Base-by-base conservation (phyloP, 768 basidiomycete genomes). In the Rhodotorula toruloides region DNA sequence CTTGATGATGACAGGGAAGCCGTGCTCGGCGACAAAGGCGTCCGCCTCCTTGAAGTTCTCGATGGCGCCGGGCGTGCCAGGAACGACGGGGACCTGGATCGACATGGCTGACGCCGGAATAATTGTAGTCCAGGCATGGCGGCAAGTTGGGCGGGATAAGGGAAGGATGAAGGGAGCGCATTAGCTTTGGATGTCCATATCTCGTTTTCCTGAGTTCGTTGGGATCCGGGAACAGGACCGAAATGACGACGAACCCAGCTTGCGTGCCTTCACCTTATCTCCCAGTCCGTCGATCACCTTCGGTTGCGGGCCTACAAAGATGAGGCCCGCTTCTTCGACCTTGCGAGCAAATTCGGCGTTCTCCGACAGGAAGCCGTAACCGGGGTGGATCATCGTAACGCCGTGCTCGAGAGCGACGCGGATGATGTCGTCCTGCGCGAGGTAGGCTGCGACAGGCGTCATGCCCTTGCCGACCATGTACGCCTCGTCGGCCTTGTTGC, bases 401-500 rank as follows among this genome's bases (percentile, higher is more conserved):
- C 91, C 93, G 78, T 98, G 92, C 79, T 68, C 43, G 27, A 4
- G 31, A n/a, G 92, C 91, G 72, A 32, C 70, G 37, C 86, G 81
- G 79, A 99, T 92, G 79, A 99, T 98, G 75, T 96, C 92, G 74
- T 98, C 91, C 77, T 97, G 93, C 4, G 93, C 87, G 70, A 99
- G 88, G 78, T 99, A 99, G 16, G 96, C 96, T 25, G 82, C 96
- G 46, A 99, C 96, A 39, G 96, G 96, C 21, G 93, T 92, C 56
- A 97, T 79, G 14, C 96, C 96, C 75, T 89, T 91, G 61, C 96
- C 96, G 70, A 98, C 96, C 79, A 91, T 89, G 79, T 99, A 99
- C 2, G 93, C 92, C 79, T 99, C 96, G 78, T 99, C 96, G 68
- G 92, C 90, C 86, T 99, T 99, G 78, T 98, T 93, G 74, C 96